Base-by-base conservation (phyloP, 176 grass and related monocot species). In the Aegilops sharonensis region DNA sequence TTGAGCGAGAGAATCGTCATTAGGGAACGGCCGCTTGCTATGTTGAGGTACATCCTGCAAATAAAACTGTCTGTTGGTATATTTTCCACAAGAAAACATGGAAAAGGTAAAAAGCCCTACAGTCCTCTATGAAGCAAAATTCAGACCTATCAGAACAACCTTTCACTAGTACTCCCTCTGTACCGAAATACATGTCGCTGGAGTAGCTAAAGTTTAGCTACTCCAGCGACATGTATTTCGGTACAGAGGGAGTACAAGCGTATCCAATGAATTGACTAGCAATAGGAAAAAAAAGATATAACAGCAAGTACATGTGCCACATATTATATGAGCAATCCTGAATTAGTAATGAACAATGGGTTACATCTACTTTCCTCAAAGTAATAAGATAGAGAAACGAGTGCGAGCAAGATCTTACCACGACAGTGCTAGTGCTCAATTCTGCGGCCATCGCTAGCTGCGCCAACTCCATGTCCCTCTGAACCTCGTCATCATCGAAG, bases 401-500 rank as follows among this genome's bases (percentile, higher is more conserved):
- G 11, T 32, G 23, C 1, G 2, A 79, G 12, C 64, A 79, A 8
- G 40, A 30, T 12, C 66, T 9, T 79, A 90, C 93, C 90, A 84
- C 81, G 72, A 37, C 25, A 52, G 14, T 52, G 63, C 36, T 54
- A 83, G 89, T 30, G 37, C 67, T 91, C 78, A 87, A 67, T 65
- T 91, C 86, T n/a, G 89, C 75, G 4, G 85, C 10, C 15, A 90
- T 64, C 10, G 95, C 75, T 80, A 93, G 91, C 63, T 78, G 86
- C 17, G 91, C 95, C 78, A 98, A 87, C 75, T 95, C 89, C 85
- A 85, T 87, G 73, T 95, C 95, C 75, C 57, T 88, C 87, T 95
- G 85, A 72, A 98, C 62, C 61, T 91, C 79, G 30, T 91, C 91
- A 27, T 95, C 91, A 24, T 84, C 88, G 70, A 98, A 98, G 52